Evolutionary conservation across 2,329 filamentous ascomycete species (phyloP), one percentile per base, ranked within the genome.

Genomic region (Huntiella savannae): DNA sequence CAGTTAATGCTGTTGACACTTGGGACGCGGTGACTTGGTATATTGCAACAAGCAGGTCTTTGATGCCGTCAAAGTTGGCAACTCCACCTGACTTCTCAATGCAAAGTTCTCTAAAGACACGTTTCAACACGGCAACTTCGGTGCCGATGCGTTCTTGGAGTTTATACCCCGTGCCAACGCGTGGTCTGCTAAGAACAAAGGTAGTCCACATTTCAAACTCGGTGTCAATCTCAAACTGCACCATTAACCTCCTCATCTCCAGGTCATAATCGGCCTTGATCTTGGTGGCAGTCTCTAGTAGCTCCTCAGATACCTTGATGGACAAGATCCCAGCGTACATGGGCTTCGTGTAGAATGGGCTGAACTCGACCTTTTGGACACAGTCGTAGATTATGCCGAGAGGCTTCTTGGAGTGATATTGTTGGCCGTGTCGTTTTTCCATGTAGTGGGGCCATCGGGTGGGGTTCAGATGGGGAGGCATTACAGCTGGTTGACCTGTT

Each of bases 191-290:
- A 49, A 96, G 67, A 2, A 87, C 75, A 59, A 95, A 96, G 0
- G 83, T 79, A 0, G 85, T 80, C 77, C 80, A 95, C 8, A 93
- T 73, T 60, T 98, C 91, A 53, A 94, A 95, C 55, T 98, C 91
- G 0, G 82, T 93, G 13, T 66, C 63, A 47, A 96, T 81, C 38
- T 81, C 80, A 53, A 86, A 76, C 55, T 94, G 87, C 1, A 77
- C 79, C 76, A 96, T 87, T 47, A 95, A 68, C 0, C 86, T 74
- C 10, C 73, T 74, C 55, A 96, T 70, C 0, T 76, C 71, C 12
- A 71, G 69, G 55, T 98, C 91, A 53, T 96, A 95, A 28, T 79
- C 66, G 0, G 55, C 57, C 60, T 98, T 98, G 55, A 94, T 63
- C 7, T 70, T 63, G 4, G 67, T 65, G 0, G 79, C 83, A 41